Conservation (phyloP, 2,329 filamentous ascomycete species). For the Lecanosticta acicola region DNA sequence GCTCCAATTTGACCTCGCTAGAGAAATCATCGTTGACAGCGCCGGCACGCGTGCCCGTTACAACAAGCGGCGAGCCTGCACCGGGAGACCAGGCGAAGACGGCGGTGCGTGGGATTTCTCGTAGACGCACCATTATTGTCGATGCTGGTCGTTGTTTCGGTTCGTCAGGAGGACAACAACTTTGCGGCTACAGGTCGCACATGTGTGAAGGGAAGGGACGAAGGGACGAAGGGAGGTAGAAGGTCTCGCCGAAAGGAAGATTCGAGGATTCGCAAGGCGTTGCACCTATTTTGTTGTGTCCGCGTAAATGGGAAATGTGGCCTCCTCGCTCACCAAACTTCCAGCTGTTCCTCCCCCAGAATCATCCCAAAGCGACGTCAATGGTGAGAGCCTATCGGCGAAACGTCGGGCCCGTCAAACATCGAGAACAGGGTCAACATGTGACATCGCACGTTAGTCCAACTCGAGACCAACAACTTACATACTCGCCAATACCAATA, state of each 20-base stretch:
- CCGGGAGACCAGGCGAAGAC: constrained; percentile 95
- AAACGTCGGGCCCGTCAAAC: too few species aligned
- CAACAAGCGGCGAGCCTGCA: constrained; percentile 70
- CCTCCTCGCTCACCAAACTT: too few species aligned
- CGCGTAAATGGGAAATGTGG: neutral
- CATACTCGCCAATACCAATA: neutral
- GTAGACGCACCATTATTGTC: constrained; percentile 77
- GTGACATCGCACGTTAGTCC: neutral
- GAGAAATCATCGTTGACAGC: constrained; percentile 97
- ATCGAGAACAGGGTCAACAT: neutral
- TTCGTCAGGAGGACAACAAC: neutral
- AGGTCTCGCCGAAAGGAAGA: neutral
- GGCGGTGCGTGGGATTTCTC: constrained; percentile 94
- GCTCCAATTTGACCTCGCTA: constrained; percentile 89
- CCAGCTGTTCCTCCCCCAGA: neutral
- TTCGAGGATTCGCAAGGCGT: neutral
- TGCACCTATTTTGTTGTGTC: neutral
- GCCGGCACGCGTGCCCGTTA: constrained; percentile 89
- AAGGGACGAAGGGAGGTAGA: neutral
- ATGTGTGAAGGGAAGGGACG: neutral
- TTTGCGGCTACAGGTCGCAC: neutral
- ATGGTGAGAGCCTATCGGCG: too few species aligned
- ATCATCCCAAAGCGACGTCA: neutral
- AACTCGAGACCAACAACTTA: neutral
- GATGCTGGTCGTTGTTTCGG: neutral